A percentile compares a stretch with the other conserved stretches of the same genome.
phyloP scores from a whole-genome alignment of 495 filamentous ascomycete species.

The Penicillium flavigenum region DNA sequence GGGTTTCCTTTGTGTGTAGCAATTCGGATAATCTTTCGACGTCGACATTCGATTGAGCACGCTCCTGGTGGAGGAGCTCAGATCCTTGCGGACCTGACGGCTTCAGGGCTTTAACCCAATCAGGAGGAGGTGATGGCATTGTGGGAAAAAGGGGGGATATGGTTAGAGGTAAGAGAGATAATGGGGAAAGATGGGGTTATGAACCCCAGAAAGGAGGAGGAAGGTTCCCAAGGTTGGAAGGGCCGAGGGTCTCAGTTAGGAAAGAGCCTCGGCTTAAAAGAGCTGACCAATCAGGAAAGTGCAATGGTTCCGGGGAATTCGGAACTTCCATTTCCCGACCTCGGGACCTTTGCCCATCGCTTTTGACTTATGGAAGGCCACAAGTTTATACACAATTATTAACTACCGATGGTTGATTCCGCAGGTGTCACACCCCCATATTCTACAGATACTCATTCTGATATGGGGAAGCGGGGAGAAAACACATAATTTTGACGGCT shows the following conservation, averaged over 20 bases:
- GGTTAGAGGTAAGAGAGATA: not conserved
- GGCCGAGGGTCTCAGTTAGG: constrained; percentile 10
- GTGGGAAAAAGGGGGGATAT: constrained; percentile 5
- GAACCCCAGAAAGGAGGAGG: not conserved
- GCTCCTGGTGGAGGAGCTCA: constrained; percentile 59
- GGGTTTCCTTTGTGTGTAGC: constrained; percentile 56
- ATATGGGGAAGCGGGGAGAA: constrained; percentile 8
- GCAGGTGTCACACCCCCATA: not conserved
- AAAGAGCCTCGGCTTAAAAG: constrained; percentile 8
- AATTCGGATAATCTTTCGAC: constrained; percentile 60
- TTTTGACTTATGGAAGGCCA: too few species aligned
- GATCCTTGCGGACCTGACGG: constrained; percentile 59
- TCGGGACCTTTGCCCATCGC: too few species aligned
- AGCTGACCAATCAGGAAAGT: constrained; percentile 3
- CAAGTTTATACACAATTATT: too few species aligned
- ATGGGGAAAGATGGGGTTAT: constrained; percentile 22
- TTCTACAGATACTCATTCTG: not conserved
- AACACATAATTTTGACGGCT: not conserved
- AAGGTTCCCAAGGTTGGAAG: not conserved
- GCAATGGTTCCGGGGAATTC: not conserved
- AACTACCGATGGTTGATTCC: too few species aligned
- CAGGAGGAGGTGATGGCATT: constrained; percentile 49
- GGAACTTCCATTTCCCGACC: not conserved
- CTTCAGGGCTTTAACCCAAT: constrained; percentile 65
- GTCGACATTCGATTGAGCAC: constrained; percentile 57